These are phyloP conservation scores for Lachancea kluyveri DNA, from an alignment of 805 yeast species.

Conservation along the genomic window DNA sequence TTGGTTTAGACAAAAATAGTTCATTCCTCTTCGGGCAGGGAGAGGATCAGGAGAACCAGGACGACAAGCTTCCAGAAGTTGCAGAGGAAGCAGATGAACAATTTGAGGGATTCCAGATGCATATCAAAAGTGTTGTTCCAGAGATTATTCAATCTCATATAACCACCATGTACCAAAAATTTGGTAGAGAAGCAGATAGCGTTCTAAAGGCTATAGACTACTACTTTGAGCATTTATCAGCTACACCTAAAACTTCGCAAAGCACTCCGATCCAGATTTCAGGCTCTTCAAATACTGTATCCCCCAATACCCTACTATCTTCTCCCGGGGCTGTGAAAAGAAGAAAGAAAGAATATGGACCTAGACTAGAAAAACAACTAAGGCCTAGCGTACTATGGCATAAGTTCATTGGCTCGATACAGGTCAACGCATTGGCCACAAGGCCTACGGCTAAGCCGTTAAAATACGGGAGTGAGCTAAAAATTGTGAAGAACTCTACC, in stretches of 20 bases:
- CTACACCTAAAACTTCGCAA: neutral
- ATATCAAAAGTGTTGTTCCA: conserved; percentile 5
- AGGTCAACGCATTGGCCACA: conserved; percentile 66
- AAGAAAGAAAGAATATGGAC: conserved; percentile 3
- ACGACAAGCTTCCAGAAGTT: conserved; percentile 1
- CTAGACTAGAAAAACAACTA: conserved; percentile 7
- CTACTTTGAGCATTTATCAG: conserved; percentile 29
- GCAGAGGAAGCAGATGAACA: conserved; percentile 5
- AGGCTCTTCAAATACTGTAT: too few relatives aligned
- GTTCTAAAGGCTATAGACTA: conserved; percentile 37
- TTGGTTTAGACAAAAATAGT: conserved; percentile 11
- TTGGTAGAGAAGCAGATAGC: too few relatives aligned
- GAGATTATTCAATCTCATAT: conserved; percentile 4
- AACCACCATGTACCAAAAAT: conserved; percentile 1
- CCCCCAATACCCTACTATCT: neutral
- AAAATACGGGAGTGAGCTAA: conserved; percentile 38
- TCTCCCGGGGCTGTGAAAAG: too few relatives aligned
- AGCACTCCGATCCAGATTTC: neutral
- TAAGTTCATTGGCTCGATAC: conserved; percentile 53
- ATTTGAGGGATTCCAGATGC: too few relatives aligned
- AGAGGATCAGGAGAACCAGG: conserved; percentile 4
- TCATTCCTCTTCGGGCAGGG: conserved; percentile 18
- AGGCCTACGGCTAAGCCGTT: conserved; percentile 47
- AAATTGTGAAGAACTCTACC: conserved; percentile 32
- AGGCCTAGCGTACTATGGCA: conserved; percentile 28